Evolutionary conservation across 495 filamentous ascomycete genomes (phyloP).

Genomic region (Aspergillus sclerotioniger): DNA sequence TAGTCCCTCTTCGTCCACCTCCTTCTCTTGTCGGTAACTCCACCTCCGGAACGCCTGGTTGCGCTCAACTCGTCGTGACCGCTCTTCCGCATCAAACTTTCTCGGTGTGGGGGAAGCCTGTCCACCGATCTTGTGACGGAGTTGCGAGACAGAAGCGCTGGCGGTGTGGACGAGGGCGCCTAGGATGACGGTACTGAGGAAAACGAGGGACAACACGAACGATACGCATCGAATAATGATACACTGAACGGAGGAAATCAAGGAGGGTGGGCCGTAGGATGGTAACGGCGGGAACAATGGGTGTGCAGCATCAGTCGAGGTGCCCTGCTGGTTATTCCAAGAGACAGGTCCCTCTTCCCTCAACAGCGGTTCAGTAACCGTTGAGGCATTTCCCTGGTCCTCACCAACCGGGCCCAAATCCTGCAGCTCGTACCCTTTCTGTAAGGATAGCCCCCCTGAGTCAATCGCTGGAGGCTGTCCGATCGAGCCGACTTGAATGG

Average conservation of each 20-base stretch:
- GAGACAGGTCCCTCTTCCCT: conserved; percentile 1
- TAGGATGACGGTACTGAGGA: conserved; percentile 71
- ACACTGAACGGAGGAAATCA: conserved; percentile 62
- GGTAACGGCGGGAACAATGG: conserved; percentile 88
- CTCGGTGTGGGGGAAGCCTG: conserved; percentile 56
- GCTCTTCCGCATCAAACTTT: conserved; percentile 72
- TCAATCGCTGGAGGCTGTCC: background rate
- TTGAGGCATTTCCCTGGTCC: conserved; percentile 11
- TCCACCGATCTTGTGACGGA: conserved; percentile 50
- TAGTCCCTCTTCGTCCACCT: conserved; percentile 34
- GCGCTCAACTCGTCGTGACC: conserved; percentile 50
- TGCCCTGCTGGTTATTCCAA: background rate
- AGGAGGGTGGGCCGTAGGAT: conserved; percentile 72
- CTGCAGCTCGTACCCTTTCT: conserved; percentile 14
- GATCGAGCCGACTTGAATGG: background rate
- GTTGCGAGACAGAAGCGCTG: conserved; percentile 43
- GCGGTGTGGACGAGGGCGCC: conserved; percentile 66
- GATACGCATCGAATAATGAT: conserved; percentile 60
- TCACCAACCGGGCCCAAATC: conserved; percentile 9
- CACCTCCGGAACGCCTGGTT: conserved; percentile 58
- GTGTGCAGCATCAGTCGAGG: conserved; percentile 35
- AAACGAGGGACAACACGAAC: conserved; percentile 71
- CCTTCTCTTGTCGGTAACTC: conserved; percentile 47
- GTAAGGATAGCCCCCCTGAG: background rate
- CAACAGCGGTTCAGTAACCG: conserved; percentile 17